phyloP scores from a whole-genome alignment of 2,329 filamentous ascomycete genomes.

The Xylaria digitata region DNA sequence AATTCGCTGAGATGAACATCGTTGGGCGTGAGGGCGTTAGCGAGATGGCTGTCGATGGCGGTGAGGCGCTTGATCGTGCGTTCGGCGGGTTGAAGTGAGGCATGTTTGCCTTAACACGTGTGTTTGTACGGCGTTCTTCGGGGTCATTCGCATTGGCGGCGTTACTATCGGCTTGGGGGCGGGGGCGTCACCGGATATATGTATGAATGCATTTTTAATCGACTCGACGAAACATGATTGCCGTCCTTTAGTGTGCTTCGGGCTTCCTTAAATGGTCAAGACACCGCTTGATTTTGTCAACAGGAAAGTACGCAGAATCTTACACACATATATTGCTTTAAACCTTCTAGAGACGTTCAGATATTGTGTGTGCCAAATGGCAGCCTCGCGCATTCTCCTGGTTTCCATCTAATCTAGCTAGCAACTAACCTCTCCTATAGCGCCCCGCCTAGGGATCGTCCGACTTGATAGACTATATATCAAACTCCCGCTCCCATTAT shows the following conservation, averaged over 20 bases:
- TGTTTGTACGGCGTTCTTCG: conserved; percentile 9
- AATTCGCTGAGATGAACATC: conserved; percentile 48
- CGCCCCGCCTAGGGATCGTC: neutral
- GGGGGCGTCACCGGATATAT: neutral
- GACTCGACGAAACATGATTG: neutral
- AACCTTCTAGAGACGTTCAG: neutral
- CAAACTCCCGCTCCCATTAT: too few relatives aligned
- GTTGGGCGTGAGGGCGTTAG: conserved; percentile 45
- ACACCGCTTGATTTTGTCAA: neutral
- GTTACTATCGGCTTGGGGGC: neutral
- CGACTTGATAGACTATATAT: neutral
- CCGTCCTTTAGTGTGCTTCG: neutral
- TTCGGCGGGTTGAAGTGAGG: conserved; percentile 58
- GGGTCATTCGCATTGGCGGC: conserved; percentile 15
- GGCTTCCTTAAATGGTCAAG: neutral
- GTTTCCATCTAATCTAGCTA: neutral
- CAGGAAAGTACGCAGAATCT: neutral
- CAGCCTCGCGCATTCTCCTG: neutral
- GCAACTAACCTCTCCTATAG: neutral
- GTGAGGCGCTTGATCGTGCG: conserved; percentile 67
- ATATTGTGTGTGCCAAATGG: neutral
- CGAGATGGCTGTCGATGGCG: conserved; percentile 61
- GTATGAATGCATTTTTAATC: conserved; percentile 3
- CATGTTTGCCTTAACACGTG: neutral
- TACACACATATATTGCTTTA: too few relatives aligned